Evolutionary conservation across 2,329 filamentous ascomycete genomes (phyloP).

Genomic region (Cytospora paraplurivora): DNA sequence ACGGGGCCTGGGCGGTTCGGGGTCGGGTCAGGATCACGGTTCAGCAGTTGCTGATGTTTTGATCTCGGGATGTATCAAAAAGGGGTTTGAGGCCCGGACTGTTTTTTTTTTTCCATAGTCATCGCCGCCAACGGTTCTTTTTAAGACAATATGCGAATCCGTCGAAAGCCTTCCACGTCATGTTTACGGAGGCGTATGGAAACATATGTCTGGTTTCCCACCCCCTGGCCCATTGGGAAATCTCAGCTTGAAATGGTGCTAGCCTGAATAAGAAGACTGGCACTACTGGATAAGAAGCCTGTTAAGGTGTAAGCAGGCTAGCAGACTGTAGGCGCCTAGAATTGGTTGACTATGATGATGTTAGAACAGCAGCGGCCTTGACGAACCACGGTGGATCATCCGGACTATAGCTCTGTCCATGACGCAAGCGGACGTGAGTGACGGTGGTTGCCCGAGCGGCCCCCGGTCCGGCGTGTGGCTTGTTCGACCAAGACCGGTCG

Average conservation of each 20-base stretch:
- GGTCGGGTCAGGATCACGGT: not conserved
- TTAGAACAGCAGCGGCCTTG: not conserved
- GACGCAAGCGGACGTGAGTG: not conserved
- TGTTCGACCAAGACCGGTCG: not conserved
- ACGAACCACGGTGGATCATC: conserved; percentile 1
- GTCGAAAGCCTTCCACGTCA: not conserved
- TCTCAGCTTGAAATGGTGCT: not conserved
- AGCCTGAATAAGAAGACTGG: not conserved
- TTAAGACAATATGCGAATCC: not conserved
- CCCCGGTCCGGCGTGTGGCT: no score
- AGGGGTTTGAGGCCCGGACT: not conserved
- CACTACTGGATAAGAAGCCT: no score
- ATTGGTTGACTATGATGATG: not conserved
- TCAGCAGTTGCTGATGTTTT: not conserved
- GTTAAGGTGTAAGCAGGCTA: not conserved
- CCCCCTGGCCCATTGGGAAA: not conserved
- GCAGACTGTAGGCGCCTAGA: not conserved
- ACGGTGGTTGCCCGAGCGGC: not conserved
- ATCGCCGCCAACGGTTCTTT: not conserved
- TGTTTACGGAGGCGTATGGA: not conserved
- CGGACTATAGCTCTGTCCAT: not conserved
- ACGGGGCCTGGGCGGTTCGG: not conserved
- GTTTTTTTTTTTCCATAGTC: not conserved
- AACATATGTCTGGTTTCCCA: not conserved
- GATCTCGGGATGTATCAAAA: not conserved